Percentiles rank a stretch among this genome's conserved stretches.
These are phyloP conservation scores for Daldinia eschscholtzii DNA, from an alignment of 2,329 filamentous ascomycete genomes.

Conservation along the genomic window DNA sequence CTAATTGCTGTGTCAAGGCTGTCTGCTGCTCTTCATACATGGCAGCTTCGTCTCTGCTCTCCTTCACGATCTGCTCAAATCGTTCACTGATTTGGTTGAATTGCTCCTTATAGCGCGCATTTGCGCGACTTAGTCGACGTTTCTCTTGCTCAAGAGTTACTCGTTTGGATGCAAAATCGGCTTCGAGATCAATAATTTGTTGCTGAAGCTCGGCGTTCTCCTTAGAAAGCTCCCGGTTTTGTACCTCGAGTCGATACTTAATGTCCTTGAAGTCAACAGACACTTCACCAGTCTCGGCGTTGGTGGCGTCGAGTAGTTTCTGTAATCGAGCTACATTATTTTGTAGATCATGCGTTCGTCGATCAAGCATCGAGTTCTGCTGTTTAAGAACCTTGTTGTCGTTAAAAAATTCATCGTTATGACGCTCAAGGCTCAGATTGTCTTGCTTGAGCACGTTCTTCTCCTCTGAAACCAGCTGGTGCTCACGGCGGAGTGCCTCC, in stretches of 20 bases:
- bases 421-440: constrained; percentile 65
- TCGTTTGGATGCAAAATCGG: constrained; percentile 39
- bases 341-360: constrained; percentile 60
- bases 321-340: constrained; percentile 62
- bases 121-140: constrained; percentile 38
- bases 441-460: constrained; percentile 63
- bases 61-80: constrained; percentile 49
- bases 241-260: constrained; percentile 44
- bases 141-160: constrained; percentile 43
- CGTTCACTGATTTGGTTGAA: constrained; percentile 56
- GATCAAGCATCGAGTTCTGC: constrained; percentile 63
- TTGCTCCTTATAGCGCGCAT: constrained; percentile 57
- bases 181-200: constrained; percentile 43
- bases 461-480: constrained; percentile 51
- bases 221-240: constrained; percentile 43
- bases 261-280: constrained; percentile 44
- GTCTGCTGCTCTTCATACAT: constrained; percentile 41
- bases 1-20: constrained; percentile 44
- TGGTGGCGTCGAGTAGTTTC: constrained; percentile 59
- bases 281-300: constrained; percentile 40
- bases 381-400: constrained; percentile 58
- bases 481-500: constrained; percentile 55
- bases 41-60: constrained; percentile 47
- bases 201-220: constrained; percentile 48
- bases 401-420: constrained; percentile 67